Base-by-base conservation (phyloP, 164 flowering plant genomes). In the Buxus sempervirens region DNA sequence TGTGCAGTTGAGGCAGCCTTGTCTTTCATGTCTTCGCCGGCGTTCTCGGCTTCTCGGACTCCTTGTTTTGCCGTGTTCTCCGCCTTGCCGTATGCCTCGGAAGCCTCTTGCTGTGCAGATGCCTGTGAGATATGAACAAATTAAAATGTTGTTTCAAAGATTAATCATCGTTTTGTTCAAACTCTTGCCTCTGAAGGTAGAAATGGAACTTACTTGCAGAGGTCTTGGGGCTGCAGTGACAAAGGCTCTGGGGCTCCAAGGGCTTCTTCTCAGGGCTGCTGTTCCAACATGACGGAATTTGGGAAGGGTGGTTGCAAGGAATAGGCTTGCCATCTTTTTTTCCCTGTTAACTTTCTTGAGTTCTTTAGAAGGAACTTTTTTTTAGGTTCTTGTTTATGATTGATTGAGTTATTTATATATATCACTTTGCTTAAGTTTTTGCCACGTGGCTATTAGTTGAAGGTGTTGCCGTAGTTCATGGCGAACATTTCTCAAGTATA, bases 281-380 rank as follows among this genome's bases (percentile, higher is more conserved):
- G 74, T 51, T 24, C 77, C 65, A 22, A 63, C 9, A 9, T 7
- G 23, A 24, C 63, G 49, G 32, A 62, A 42, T 41, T 60, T 71
- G 32, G 70, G 58, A 27, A 70, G 21, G 42, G 42, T 25, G 45
- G 56, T 19, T 41, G 70, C 55, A 5, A 73, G 38, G 54, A 60
- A 24, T 57, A 68, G 32, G 70, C 54, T 78, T n/a, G 78, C 71
- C 78, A 72, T 64, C 48, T 69, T 69, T 16, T 62, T 36, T 68
- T 23, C 5, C 18, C 26, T 60, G 16, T 62, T 22, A 36, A 32
- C n/a, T 41, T 62, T 19, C 14, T 19, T 62, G 24, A 10, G 38
- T 32, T 32, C 38, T 41, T 38, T n/a, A 8, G n/a, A 10, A 6
- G 18, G 18, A 45, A 10, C 13, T 45, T 6, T 45, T 45, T 5